These are phyloP conservation scores for Xylaria sp. DNA, from an alignment of 2,329 filamentous ascomycete genomes.

Conservation along the genomic window DNA sequence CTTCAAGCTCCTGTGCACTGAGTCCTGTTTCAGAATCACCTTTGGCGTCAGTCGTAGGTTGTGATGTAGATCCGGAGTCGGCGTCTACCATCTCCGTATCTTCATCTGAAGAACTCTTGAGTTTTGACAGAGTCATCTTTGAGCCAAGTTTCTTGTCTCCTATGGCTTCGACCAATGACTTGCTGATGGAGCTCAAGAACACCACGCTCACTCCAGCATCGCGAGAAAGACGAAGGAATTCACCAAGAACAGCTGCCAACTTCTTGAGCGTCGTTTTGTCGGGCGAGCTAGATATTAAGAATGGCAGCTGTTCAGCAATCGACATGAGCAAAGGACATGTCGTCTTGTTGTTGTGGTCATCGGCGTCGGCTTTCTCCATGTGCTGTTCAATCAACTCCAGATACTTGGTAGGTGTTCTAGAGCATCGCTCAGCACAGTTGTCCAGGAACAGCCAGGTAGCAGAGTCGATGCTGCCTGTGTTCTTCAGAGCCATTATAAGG, in stretches of 20 bases:
- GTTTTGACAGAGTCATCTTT: conserved; percentile 25
- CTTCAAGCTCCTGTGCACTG: conserved; percentile 43
- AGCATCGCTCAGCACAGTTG: conserved; percentile 72
- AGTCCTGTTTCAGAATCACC: conserved; percentile 19
- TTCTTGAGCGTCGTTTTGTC: conserved; percentile 39
- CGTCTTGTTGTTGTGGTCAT: conserved; percentile 27
- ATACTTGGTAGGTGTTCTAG: conserved; percentile 74
- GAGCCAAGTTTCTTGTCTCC: conserved; percentile 35
- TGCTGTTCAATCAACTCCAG: conserved; percentile 57
- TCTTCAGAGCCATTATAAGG: conserved; percentile 40
- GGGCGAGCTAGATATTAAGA: conserved; percentile 48
- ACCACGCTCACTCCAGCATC: conserved; percentile 45
- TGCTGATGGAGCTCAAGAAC: conserved; percentile 41
- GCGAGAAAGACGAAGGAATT: conserved; percentile 50
- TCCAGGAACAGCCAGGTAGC: conserved; percentile 68
- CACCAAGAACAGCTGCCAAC: conserved; percentile 54
- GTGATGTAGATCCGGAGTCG: conserved; percentile 1
- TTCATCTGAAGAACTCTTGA: conserved; percentile 1
- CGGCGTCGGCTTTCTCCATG: conserved; percentile 27
- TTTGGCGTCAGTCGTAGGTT: conserved; percentile 5
- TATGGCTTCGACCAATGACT: conserved; percentile 37
- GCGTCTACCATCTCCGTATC: conserved; percentile 3
- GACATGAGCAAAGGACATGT: conserved; percentile 62
- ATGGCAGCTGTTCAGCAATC: conserved; percentile 73
- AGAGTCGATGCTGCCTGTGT: conserved; percentile 26